These are phyloP conservation scores for Fusarium scirpi DNA, from an alignment of 2,329 filamentous ascomycete species.

Conservation along the genomic window DNA sequence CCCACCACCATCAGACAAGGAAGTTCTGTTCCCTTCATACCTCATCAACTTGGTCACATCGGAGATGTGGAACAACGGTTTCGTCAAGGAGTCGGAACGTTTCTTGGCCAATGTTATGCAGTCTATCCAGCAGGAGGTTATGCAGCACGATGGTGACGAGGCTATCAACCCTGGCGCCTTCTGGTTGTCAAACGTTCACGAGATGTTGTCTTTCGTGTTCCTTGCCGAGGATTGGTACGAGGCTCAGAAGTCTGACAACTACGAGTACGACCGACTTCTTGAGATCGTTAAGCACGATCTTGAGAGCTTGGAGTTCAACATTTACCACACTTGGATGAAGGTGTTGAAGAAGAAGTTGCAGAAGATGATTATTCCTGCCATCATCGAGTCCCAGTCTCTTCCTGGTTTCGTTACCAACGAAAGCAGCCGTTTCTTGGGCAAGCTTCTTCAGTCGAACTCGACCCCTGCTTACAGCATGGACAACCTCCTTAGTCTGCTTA, in stretches of 20 bases:
- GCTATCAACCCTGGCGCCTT: constrained; percentile 97
- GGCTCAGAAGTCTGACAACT: constrained; percentile 98
- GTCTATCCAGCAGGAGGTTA: constrained; percentile 98
- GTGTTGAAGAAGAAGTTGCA: constrained; percentile 98
- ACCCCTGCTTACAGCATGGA: constrained; percentile 99
- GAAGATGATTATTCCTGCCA: constrained; percentile 99
- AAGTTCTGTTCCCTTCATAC: constrained; percentile 98
- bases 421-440: constrained; percentile 97
- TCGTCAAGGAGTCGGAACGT: constrained; percentile 98
- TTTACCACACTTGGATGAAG: constrained; percentile 99
- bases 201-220: constrained; percentile 99
- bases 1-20: constrained; percentile 95
- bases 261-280: constrained; percentile 95
- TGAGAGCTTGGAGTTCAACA: constrained; percentile 99
- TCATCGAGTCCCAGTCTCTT: constrained; percentile 98
- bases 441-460: constrained; percentile 90
- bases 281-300: constrained; percentile 99
- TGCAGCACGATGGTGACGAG: constrained; percentile 98
- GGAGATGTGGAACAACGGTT: constrained; percentile 99
- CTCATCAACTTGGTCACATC: constrained; percentile 99
- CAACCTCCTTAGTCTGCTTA: constrained; percentile 92
- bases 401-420: constrained; percentile 99
- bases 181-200: constrained; percentile 99
- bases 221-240: constrained; percentile 99
- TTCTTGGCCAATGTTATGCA: constrained; percentile 99